Conservation (phyloP, 176 grass and related monocot genomes). For the Chrysopogon serrulatus region DNA sequence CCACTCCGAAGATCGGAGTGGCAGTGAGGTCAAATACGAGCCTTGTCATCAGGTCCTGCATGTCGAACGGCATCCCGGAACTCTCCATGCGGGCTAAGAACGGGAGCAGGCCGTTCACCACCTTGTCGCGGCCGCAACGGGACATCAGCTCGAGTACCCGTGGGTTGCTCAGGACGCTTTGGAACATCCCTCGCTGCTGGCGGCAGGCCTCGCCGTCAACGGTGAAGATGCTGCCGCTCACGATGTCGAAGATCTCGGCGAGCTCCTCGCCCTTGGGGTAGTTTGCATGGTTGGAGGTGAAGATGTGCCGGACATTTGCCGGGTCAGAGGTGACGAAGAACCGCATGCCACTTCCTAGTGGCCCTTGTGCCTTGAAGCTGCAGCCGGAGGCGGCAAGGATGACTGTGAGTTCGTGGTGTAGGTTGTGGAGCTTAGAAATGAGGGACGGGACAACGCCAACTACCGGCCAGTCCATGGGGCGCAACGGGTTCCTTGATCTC, state of each 20-base stretch:
- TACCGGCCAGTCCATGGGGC: neutral
- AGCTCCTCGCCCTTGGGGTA: neutral
- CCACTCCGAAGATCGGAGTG: constrained; percentile 26
- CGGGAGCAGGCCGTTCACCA: neutral
- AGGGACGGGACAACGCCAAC: neutral
- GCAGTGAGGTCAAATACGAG: constrained; percentile 27
- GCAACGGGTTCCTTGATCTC: neutral
- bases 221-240: constrained; percentile 11
- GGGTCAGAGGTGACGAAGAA: neutral
- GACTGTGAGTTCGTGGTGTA: neutral
- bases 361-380: neutral
- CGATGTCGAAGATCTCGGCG: neutral
- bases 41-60: constrained; percentile 31
- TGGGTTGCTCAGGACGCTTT: neutral
- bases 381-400: neutral
- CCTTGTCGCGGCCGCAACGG: neutral
- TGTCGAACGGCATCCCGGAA: neutral
- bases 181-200: neutral
- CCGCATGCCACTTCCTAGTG: neutral
- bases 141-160: neutral
- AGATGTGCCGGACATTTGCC: neutral
- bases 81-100: neutral
- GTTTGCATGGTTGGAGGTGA: neutral
- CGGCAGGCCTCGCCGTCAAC: constrained; percentile 22
- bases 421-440: neutral